Evolutionary conservation across 2,329 filamentous ascomycete species (phyloP).

Genomic region (Aspergillus spinulosporus): DNA sequence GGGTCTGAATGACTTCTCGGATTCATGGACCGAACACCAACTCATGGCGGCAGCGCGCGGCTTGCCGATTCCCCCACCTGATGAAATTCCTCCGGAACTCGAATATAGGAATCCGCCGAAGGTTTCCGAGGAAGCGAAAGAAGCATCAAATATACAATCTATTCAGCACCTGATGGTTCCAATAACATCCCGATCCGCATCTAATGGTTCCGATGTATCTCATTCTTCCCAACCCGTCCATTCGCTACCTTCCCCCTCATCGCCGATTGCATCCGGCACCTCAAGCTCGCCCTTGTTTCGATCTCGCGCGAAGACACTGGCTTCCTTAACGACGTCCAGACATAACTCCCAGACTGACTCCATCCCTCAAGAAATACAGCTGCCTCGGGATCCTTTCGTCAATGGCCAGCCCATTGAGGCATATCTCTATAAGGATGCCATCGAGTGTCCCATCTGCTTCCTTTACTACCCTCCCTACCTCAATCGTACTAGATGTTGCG

Average conservation of each 20-base stretch:
- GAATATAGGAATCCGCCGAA: conserved; percentile 53
- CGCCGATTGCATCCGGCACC: conserved; percentile 54
- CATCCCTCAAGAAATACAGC: conserved; percentile 71
- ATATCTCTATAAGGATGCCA: conserved; percentile 85
- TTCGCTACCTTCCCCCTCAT: conserved; percentile 59
- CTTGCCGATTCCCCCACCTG: conserved; percentile 77
- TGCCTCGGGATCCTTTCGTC: conserved; percentile 81
- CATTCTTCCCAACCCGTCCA: conserved; percentile 65
- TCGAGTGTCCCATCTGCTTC: conserved; percentile 95
- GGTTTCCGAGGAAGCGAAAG: conserved; percentile 46
- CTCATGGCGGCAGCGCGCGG: conserved; percentile 88
- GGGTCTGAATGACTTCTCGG: conserved; percentile 83
- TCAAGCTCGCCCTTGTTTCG: conserved; percentile 65
- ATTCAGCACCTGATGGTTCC: conserved; percentile 76
- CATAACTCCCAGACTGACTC: conserved; percentile 72
- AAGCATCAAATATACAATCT: conserved; percentile 57
- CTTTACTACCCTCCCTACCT: conserved; percentile 92
- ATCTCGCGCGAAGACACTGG: conserved; percentile 83
- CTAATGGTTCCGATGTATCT: conserved; percentile 72
- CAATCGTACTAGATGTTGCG: conserved; percentile 91
- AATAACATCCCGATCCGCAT: conserved; percentile 73
- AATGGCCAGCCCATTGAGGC: conserved; percentile 95
- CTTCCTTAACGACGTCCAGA: conserved; percentile 73
- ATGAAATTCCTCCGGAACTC: conserved; percentile 74
- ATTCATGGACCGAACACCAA: conserved; percentile 91